These are phyloP conservation scores for Posidonia oceanica DNA, from an alignment of 116 monocot genomes.

Conservation along the genomic window DNA sequence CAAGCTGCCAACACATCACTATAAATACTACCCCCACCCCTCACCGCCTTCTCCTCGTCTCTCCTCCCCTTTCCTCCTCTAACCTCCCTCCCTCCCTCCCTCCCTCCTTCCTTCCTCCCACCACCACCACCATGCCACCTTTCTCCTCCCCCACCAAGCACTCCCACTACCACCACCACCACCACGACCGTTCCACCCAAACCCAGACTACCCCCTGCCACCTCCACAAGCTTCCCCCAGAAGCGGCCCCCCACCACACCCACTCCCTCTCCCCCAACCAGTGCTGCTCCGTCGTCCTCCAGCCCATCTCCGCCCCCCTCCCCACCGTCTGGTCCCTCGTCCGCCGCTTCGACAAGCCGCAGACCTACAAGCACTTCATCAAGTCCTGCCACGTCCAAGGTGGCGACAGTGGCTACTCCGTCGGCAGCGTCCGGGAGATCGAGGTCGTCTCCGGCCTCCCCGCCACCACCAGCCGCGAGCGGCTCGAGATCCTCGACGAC, in stretches of 20 bases:
- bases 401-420: constrained; percentile 10
- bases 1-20: constrained; percentile 1
- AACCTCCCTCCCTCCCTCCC: not conserved
- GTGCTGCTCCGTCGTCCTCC: constrained; percentile 43
- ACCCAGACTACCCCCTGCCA: not conserved
- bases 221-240: not conserved
- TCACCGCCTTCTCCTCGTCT: not conserved
- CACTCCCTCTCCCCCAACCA: constrained; percentile 15
- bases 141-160: not conserved
- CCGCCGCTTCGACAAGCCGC: constrained; percentile 56
- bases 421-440: constrained; percentile 28
- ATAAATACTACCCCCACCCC: not conserved
- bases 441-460: constrained; percentile 44
- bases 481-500: constrained; percentile 43
- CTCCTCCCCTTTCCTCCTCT: not conserved
- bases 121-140: not conserved
- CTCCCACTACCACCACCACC: not conserved
- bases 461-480: constrained; percentile 37
- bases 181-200: not conserved
- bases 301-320: constrained; percentile 30
- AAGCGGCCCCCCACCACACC: constrained; percentile 33
- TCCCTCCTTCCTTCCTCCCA: not conserved
- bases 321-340: constrained; percentile 51
- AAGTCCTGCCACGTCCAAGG: constrained; percentile 27
- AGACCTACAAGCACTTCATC: constrained; percentile 57